Conservation (phyloP, 2,329 filamentous ascomycete species). For the Neofusicoccum laricinum region DNA sequence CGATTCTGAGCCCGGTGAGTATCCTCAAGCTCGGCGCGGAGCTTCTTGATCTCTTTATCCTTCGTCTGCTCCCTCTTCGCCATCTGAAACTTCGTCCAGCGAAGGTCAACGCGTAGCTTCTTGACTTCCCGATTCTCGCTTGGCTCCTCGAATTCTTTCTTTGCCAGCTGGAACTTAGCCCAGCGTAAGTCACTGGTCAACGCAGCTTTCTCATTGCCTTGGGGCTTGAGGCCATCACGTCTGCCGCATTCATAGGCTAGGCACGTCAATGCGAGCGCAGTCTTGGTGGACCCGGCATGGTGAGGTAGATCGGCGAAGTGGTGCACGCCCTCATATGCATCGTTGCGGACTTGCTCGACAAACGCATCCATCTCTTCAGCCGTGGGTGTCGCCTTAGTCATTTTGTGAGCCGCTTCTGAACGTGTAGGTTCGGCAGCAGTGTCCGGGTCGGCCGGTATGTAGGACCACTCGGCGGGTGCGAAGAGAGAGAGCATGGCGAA, state of each 20-base stretch:
- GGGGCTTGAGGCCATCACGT: background rate
- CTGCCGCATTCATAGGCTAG: background rate
- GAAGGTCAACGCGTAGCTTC: background rate
- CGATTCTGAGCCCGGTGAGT: too few species aligned
- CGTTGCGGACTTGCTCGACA: background rate
- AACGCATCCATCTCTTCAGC: background rate
- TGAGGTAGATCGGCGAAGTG: background rate
- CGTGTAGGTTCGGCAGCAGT: too few species aligned
- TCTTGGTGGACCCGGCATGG: background rate
- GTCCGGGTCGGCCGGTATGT: too few species aligned
- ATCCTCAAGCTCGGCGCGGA: background rate
- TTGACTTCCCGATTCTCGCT: background rate
- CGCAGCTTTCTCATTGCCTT: background rate
- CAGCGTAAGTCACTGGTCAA: background rate
- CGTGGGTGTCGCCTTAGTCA: too few species aligned
- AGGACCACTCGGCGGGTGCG: too few species aligned
- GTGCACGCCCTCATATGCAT: background rate
- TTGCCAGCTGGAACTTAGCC: background rate
- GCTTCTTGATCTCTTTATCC: background rate
- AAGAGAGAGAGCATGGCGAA: too few species aligned
- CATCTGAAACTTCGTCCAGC: background rate
- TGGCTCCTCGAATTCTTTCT: background rate
- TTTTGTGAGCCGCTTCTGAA: too few species aligned
- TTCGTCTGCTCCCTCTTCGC: background rate
- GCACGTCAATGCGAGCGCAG: background rate